Conservation (phyloP, 352 stramenopile species). For the Phytophthora chlamydospora region DNA sequence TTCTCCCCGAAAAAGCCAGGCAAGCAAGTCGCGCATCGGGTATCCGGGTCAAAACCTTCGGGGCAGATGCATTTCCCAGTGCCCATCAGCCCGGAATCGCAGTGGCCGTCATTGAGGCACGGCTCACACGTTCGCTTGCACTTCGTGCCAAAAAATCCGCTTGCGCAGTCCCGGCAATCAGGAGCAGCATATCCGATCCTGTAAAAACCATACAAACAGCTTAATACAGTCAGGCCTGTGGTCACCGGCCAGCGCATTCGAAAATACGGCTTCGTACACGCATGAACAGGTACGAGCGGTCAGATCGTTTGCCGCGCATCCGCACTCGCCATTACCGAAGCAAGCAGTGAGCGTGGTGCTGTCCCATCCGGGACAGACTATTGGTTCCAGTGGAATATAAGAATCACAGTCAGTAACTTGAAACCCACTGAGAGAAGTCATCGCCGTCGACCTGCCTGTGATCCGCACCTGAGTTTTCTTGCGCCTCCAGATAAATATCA, state of each 20-base stretch:
- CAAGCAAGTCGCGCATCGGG: conserved; percentile 79
- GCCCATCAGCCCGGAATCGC: conserved; percentile 65
- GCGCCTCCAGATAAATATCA: conserved; percentile 82
- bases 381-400: neutral
- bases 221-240: conserved; percentile 2
- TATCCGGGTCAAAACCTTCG: conserved; percentile 77
- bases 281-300: conserved; percentile 65
- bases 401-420: conserved; percentile 8
- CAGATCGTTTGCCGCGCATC: conserved; percentile 70
- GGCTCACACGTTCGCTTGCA: conserved; percentile 69
- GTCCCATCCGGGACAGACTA: conserved; percentile 82
- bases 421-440: neutral
- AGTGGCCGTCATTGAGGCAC: conserved; percentile 79
- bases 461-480: conserved; percentile 71
- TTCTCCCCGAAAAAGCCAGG: conserved; percentile 73
- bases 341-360: conserved; percentile 50
- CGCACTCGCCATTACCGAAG: conserved; percentile 71
- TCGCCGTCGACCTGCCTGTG: neutral
- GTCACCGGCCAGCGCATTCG: neutral
- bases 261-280: conserved; percentile 50
- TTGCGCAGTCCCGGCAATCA: conserved; percentile 71
- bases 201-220: conserved; percentile 9
- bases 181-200: conserved; percentile 66
- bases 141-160: conserved; percentile 57
- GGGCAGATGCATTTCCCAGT: conserved; percentile 73